phyloP scores from a whole-genome alignment of 2,329 filamentous ascomycete genomes.

The Madurella mycetomatis region DNA sequence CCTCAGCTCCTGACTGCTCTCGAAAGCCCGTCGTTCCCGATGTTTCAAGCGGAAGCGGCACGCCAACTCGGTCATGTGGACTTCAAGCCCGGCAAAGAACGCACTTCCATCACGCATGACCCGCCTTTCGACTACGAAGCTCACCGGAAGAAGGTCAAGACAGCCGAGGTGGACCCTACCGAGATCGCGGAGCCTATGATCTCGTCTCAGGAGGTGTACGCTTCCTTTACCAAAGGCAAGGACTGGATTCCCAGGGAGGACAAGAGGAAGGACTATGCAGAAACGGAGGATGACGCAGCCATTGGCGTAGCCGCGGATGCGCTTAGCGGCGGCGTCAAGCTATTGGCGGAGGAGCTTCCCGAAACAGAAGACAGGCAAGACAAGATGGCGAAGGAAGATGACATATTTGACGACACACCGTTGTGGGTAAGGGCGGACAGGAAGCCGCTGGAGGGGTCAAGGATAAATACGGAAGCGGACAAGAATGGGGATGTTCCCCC shows the following conservation, averaged over 20 bases:
- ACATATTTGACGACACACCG: conserved; percentile 42
- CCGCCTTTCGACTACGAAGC: conserved; percentile 34
- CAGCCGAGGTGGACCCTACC: conserved; percentile 25
- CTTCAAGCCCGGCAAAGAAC: conserved; percentile 29
- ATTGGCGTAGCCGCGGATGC: conserved; percentile 28
- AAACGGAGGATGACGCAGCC: conserved; percentile 19
- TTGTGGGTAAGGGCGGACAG: conserved; percentile 41
- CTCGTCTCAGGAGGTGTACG: conserved; percentile 25
- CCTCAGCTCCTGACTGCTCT: conserved; percentile 30
- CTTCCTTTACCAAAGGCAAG: conserved; percentile 17
- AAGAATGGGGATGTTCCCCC: conserved; percentile 21
- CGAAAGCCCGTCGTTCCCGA: conserved; percentile 14
- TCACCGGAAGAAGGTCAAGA: conserved; percentile 35
- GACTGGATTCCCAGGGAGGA: background rate
- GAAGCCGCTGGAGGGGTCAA: conserved; percentile 11
- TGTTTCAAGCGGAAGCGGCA: conserved; percentile 1
- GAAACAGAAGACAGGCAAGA: conserved; percentile 35
- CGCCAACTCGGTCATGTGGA: conserved; percentile 24
- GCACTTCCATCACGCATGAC: conserved; percentile 35
- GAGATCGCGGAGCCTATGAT: conserved; percentile 28
- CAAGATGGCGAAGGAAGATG: conserved; percentile 36
- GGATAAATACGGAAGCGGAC: conserved; percentile 25
- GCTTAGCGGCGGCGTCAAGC: conserved; percentile 31
- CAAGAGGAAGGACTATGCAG: background rate
- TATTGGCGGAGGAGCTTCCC: conserved; percentile 32